phyloP scores from a whole-genome alignment of 495 filamentous ascomycete genomes.

The Neurospora pannonica region DNA sequence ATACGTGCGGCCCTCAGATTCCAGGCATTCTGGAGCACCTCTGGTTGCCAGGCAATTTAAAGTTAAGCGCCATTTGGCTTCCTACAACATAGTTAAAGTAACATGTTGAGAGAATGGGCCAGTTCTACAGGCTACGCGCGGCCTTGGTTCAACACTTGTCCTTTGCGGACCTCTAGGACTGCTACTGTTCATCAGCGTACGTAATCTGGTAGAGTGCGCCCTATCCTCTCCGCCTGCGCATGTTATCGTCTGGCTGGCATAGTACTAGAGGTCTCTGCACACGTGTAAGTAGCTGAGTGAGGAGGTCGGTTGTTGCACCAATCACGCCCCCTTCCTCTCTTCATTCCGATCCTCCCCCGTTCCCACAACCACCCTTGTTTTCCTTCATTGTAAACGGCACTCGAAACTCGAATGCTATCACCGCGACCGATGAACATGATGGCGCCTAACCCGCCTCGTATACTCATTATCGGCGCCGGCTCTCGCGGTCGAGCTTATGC shows the following conservation, averaged over 20 bases:
- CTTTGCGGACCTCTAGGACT: neutral
- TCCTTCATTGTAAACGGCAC: constrained; percentile 44
- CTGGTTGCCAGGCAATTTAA: neutral
- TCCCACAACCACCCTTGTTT: neutral
- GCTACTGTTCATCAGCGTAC: neutral
- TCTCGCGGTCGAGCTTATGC: constrained; percentile 74
- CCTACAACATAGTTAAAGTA: neutral
- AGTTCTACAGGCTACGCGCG: neutral
- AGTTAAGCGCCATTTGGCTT: neutral
- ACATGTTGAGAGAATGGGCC: neutral
- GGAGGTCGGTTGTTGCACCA: neutral
- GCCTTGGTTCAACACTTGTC: neutral
- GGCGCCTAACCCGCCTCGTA: constrained; percentile 39
- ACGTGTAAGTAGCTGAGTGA: neutral
- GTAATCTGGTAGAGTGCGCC: neutral
- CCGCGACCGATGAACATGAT: neutral
- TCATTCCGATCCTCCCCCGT: neutral
- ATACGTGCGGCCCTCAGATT: neutral
- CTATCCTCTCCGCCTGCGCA: neutral
- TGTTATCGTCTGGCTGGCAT: neutral
- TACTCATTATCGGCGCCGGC: constrained; percentile 83
- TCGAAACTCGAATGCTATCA: neutral
- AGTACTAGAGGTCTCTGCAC: neutral
- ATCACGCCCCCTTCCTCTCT: neutral
- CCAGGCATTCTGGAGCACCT: neutral